phyloP scores from a whole-genome alignment of 176 grass and related monocot genomes.

The Triticum turgidum region DNA sequence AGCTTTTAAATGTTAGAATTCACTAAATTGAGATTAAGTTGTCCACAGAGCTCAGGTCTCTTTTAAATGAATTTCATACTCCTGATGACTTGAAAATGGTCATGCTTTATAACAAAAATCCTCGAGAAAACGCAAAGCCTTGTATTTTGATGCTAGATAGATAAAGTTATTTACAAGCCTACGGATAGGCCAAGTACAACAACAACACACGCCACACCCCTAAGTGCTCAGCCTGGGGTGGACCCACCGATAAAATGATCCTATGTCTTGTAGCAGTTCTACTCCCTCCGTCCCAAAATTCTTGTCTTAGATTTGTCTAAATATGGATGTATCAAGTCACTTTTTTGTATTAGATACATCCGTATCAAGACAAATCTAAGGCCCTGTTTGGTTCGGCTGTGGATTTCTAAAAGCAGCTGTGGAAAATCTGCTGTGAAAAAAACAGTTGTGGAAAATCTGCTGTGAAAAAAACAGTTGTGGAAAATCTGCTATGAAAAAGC shows the following conservation, averaged over 20 bases:
- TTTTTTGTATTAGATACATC: too few relatives aligned
- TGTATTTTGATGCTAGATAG: neutral
- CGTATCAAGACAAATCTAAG: too few relatives aligned
- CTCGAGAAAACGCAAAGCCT: neutral
- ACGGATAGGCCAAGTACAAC: neutral
- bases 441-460: too few relatives aligned
- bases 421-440: too few relatives aligned
- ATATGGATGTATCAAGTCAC: too few relatives aligned
- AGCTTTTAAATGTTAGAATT: neutral
- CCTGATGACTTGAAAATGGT: constrained; percentile 13
- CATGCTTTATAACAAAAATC: neutral
- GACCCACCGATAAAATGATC: neutral
- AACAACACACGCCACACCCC: neutral
- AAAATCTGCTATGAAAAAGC: too few relatives aligned
- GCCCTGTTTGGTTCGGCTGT: too few relatives aligned
- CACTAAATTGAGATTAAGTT: constrained; percentile 9
- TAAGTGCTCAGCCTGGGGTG: neutral
- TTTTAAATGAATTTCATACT: constrained; percentile 2
- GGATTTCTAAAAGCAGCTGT: too few relatives aligned
- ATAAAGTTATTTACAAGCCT: neutral
- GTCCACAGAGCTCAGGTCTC: neutral
- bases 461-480: too few relatives aligned
- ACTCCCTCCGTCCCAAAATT: too few relatives aligned
- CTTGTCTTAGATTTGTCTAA: too few relatives aligned
- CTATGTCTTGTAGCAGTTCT: neutral